phyloP scores from a whole-genome alignment of 495 filamentous ascomycete genomes.

The Hypoxylon lenormandii region DNA sequence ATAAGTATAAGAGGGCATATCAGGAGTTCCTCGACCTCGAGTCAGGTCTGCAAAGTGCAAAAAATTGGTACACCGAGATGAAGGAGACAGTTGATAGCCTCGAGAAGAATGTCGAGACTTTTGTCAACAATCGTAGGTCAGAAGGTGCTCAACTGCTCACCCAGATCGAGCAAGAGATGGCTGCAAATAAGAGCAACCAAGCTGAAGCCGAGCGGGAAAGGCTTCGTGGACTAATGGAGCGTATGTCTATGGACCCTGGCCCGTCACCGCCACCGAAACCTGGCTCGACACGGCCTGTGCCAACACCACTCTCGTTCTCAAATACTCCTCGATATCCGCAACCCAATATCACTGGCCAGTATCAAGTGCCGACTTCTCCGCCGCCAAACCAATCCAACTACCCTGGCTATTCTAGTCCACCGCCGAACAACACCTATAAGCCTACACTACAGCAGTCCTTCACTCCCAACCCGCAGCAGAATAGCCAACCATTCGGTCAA shows the following conservation, averaged over 20 bases:
- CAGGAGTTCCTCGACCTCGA: slow-evolving; percentile 93
- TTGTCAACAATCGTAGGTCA: slow-evolving; percentile 91
- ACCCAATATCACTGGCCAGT: slow-evolving; percentile 62
- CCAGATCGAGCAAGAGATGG: slow-evolving; percentile 85
- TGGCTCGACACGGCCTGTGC: slow-evolving; percentile 61
- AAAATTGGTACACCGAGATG: slow-evolving; percentile 95
- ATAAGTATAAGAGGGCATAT: slow-evolving; percentile 89
- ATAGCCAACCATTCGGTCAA: slow-evolving; percentile 55
- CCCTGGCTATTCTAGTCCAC: slow-evolving; percentile 49
- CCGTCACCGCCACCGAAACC: slow-evolving; percentile 63
- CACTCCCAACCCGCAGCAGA: slow-evolving; percentile 43
- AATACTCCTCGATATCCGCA: slow-evolving; percentile 60
- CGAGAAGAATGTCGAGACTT: slow-evolving; percentile 96
- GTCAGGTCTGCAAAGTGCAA: slow-evolving; percentile 83
- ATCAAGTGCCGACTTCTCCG: slow-evolving; percentile 65
- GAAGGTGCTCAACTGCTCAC: slow-evolving; percentile 90
- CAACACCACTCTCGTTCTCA: slow-evolving; percentile 57
- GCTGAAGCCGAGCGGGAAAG: slow-evolving; percentile 88
- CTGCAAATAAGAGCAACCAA: slow-evolving; percentile 74
- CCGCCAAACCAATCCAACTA: slow-evolving; percentile 61
- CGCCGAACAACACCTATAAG: slow-evolving; percentile 43
- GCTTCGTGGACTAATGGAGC: slow-evolving; percentile 89
- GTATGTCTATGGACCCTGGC: slow-evolving; percentile 81
- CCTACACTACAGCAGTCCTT: slow-evolving; percentile 44
- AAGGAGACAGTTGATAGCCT: slow-evolving; percentile 91